Conservation (phyloP, 352 stramenopile genomes). For the Hyaloperonospora brassicae region DNA sequence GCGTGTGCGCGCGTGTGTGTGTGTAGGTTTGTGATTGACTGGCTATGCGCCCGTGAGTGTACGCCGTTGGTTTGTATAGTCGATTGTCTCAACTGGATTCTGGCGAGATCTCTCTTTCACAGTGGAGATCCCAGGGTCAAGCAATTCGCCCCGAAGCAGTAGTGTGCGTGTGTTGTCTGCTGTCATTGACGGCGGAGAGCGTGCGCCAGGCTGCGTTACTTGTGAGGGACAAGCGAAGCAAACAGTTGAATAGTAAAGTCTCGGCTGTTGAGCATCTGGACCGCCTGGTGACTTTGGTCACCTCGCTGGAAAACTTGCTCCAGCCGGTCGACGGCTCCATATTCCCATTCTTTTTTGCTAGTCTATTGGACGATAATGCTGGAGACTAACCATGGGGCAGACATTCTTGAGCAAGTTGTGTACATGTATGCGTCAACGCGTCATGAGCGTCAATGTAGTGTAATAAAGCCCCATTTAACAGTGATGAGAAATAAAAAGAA, state of each 20-base stretch:
- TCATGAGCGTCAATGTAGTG: too few species aligned
- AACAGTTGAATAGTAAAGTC: constrained; percentile 87
- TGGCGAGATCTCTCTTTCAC: constrained; percentile 77
- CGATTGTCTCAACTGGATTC: constrained; percentile 58
- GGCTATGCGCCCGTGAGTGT: not conserved
- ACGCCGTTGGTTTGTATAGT: too few species aligned
- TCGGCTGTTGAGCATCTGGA: constrained; percentile 79
- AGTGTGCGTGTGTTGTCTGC: constrained; percentile 15
- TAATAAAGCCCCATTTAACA: too few species aligned
- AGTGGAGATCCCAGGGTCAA: constrained; percentile 79
- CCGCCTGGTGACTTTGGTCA: constrained; percentile 33
- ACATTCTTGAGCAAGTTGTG: constrained; percentile 27
- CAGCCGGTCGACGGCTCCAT: constrained; percentile 86
- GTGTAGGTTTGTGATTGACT: not conserved
- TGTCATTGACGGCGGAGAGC: constrained; percentile 11
- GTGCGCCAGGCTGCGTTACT: constrained; percentile 14
- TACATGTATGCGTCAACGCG: too few species aligned
- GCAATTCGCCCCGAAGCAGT: constrained; percentile 64
- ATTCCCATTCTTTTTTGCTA: constrained; percentile 89
- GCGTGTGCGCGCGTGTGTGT: too few species aligned
- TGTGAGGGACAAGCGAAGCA: constrained; percentile 87
- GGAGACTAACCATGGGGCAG: constrained; percentile 87
- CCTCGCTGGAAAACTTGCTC: constrained; percentile 70
- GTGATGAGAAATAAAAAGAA: too few species aligned
- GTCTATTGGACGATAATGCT: constrained; percentile 82